A percentile compares a stretch with the other conserved stretches of the same genome.
Evolutionary conservation across 305 asterid genomes (phyloP).

Genomic region (Plantago rigida): DNA sequence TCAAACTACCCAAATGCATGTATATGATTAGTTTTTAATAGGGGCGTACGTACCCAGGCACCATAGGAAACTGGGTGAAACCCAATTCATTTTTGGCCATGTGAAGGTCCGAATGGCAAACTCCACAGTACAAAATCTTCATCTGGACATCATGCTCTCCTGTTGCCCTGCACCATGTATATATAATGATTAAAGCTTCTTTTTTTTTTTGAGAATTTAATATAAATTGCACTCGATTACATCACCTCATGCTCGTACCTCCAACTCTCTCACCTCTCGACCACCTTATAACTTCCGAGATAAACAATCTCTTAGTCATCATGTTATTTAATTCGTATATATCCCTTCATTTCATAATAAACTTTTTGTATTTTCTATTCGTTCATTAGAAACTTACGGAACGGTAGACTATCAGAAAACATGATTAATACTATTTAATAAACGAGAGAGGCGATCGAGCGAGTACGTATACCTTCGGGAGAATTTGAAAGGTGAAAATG

Average conservation of each 20-base stretch:
- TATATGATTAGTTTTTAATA: background rate
- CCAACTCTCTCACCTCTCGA: no score
- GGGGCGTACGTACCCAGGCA: conserved; percentile 36
- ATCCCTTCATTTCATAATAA: no score
- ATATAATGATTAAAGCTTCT: background rate
- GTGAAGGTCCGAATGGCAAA: conserved; percentile 54
- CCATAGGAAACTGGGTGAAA: conserved; percentile 35
- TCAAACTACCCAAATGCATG: background rate
- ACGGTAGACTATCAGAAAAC: no score
- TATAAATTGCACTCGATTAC: no score
- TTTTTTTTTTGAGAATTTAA: no score
- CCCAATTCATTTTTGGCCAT: conserved; percentile 44
- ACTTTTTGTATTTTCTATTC: no score
- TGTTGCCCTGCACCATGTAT: conserved; percentile 31
- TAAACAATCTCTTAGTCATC: no score
- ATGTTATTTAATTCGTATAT: no score
- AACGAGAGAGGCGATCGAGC: background rate
- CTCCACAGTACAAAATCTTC: conserved; percentile 44
- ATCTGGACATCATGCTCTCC: conserved; percentile 49
- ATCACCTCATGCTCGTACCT: no score
- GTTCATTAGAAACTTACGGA: no score
- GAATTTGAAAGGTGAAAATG: conserved; percentile 37
- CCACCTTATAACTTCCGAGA: no score
- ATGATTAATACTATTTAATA: background rate
- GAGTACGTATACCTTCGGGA: conserved; percentile 29